A percentile compares a stretch with the other conserved stretches of the same genome.
Evolutionary conservation across 352 stramenopile genomes (phyloP).

Genomic region (Stramenopiles sp.): DNA sequence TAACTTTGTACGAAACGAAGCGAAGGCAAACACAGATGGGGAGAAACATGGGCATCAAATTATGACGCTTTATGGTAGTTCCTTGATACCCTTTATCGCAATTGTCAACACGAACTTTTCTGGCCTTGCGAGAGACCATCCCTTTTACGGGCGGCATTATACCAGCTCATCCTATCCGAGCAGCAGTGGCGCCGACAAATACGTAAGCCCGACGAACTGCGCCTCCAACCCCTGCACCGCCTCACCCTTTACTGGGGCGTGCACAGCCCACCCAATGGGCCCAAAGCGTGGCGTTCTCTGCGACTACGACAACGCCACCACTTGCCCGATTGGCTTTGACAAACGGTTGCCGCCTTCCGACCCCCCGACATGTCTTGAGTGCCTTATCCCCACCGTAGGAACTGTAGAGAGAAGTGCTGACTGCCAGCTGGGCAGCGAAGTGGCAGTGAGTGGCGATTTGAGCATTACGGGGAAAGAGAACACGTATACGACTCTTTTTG

Average conservation of each 20-base stretch:
- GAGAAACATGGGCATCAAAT: no score
- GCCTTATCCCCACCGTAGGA: background rate
- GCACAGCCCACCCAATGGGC: no score
- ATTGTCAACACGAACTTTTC: conserved; percentile 9
- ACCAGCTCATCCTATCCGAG: no score
- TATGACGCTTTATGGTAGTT: no score
- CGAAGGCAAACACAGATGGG: background rate
- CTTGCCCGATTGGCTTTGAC: no score
- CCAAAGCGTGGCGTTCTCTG: no score
- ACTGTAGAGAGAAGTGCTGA: background rate
- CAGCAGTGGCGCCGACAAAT: background rate
- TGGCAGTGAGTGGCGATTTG: conserved; percentile 1
- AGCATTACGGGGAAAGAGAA: background rate
- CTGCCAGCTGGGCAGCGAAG: background rate
- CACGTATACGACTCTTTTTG: background rate
- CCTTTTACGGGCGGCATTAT: no score
- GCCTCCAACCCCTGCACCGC: background rate
- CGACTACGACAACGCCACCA: no score
- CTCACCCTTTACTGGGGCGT: background rate
- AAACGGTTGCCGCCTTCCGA: no score
- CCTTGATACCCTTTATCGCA: background rate
- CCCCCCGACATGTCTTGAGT: no score
- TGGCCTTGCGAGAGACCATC: no score
- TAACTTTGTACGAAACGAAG: background rate
- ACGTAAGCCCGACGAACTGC: background rate